A percentile compares a stretch with the other conserved stretches of the same genome.
These are phyloP conservation scores for Byssochlamys sp. DNA, from an alignment of 2,329 filamentous ascomycete genomes.

Conservation along the genomic window DNA sequence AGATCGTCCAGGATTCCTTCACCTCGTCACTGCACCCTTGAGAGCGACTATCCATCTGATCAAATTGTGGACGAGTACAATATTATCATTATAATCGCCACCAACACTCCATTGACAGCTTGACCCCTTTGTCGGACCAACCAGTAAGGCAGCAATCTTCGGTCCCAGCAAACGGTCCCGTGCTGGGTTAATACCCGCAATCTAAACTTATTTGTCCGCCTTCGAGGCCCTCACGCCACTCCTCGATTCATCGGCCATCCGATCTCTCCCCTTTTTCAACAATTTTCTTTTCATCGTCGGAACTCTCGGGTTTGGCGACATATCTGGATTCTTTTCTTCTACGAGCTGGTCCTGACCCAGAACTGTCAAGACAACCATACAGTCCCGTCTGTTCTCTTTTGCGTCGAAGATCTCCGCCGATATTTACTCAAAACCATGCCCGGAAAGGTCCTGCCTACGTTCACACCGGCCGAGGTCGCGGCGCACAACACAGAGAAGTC, in stretches of 20 bases:
- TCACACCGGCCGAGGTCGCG: slow-evolving; percentile 70
- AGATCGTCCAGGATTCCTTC: not conserved
- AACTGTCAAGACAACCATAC: not conserved
- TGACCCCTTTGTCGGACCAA: not conserved
- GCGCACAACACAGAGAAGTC: slow-evolving; percentile 69
- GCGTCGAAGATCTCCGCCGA: not conserved
- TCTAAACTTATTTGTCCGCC: not conserved
- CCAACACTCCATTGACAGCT: not conserved
- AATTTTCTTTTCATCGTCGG: not conserved
- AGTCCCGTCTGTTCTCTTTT: not conserved
- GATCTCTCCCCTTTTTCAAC: not conserved
- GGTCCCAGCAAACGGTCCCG: not conserved
- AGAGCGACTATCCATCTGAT: not conserved
- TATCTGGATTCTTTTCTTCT: not conserved
- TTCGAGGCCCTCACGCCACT: not conserved
- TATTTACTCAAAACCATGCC: slow-evolving; percentile 51
- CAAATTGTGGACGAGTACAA: not conserved
- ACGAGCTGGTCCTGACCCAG: not conserved
- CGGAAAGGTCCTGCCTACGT: slow-evolving; percentile 68
- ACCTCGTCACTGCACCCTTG: not conserved
- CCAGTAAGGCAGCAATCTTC: not conserved
- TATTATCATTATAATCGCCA: not conserved
- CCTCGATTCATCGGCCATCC: not conserved
- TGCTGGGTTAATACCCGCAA: not conserved
- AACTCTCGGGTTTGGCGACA: not conserved